Evolutionary conservation across 768 basidiomycete genomes (phyloP), one percentile per base, ranked within the genome.

Genomic region (Naematelia encephala): DNA sequence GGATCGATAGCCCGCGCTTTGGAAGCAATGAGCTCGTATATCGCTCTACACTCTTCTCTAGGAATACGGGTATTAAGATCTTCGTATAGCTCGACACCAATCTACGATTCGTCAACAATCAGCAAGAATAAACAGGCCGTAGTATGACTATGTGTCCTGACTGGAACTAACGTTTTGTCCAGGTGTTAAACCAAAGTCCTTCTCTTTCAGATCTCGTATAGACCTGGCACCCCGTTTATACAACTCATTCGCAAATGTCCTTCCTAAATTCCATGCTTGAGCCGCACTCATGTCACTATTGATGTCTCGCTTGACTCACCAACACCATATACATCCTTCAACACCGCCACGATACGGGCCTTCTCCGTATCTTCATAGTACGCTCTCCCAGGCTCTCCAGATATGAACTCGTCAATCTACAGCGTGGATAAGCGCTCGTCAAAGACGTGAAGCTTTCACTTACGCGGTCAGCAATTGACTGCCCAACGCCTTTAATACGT

Each of bases 31-130:
- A 82, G 73, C 8, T 86, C 82, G 65, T 86, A 93, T 14, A 96
- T 84, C 13, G 79, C 81, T 54, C 81, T 80, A 4, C 88, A 90
- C 75, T 97, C 92, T 42, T 80, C 80, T 25, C 92, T 82, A 1
- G 91, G 89, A 82, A 97, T 96, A 21, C 92, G 84, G 51, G 80
- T 76, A 67, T 90, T 90, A 46, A 97, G 86, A 75, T 94, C 91
- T 86, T 77, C 73, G 56, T 77, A 79, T 11, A 73, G 63, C 22
- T 67, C 42, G 28, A 79, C 47, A 13, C 78, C 78, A 50, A 76
- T 62, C 39, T 61, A 54, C 21, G n/a, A 39, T 39, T 8, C 34
- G 8, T 8, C 8, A 39, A 16, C 34, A 39, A 8, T 39, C 34
- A 39, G 34, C 34, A 8, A 8, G 34, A 16, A 39, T 8, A 39